A percentile compares a stretch with the other conserved stretches of the same genome.
Conservation (phyloP, 2,329 filamentous ascomycete species). For the Neofusicoccum sp. region DNA sequence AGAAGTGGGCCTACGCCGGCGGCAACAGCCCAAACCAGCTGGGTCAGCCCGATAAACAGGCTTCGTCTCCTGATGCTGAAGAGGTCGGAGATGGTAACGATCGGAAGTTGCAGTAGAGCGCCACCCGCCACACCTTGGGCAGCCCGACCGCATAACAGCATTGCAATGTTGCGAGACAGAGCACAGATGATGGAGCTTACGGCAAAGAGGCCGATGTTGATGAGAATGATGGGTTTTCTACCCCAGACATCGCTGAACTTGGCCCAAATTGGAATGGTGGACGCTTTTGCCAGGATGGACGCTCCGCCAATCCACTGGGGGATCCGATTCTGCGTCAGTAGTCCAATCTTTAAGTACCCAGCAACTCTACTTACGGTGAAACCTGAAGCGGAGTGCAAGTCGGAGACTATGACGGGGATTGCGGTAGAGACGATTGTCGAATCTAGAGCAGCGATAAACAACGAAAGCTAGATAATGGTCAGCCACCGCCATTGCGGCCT, state of each 20-base stretch:
- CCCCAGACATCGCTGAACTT: constrained; percentile 62
- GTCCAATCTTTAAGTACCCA: background rate
- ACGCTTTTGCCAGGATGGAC: constrained; percentile 70
- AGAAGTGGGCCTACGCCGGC: constrained; percentile 57
- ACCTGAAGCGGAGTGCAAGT: constrained; percentile 67
- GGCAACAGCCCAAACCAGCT: constrained; percentile 60
- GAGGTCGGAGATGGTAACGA: constrained; percentile 58
- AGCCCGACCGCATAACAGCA: constrained; percentile 57
- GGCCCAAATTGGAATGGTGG: constrained; percentile 70
- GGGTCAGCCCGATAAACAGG: constrained; percentile 55
- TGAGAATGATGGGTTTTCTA: constrained; percentile 56
- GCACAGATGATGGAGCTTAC: constrained; percentile 55
- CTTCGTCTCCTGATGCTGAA: constrained; percentile 53
- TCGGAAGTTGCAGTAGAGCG: constrained; percentile 55
- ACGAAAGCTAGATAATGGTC: constrained; percentile 33
- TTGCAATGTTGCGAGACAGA: constrained; percentile 49
- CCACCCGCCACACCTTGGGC: constrained; percentile 59
- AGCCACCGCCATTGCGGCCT: background rate
- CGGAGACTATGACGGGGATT: constrained; percentile 64
- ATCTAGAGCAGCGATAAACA: constrained; percentile 48
- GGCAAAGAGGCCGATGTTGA: constrained; percentile 53
- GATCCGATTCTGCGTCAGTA: too few species aligned
- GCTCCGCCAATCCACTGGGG: constrained; percentile 70
- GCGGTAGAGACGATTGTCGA: constrained; percentile 67
- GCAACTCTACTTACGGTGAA: constrained; percentile 54